Evolutionary conservation across 2,329 filamentous ascomycete species (phyloP).

Genomic region (Anthostomella pinea): DNA sequence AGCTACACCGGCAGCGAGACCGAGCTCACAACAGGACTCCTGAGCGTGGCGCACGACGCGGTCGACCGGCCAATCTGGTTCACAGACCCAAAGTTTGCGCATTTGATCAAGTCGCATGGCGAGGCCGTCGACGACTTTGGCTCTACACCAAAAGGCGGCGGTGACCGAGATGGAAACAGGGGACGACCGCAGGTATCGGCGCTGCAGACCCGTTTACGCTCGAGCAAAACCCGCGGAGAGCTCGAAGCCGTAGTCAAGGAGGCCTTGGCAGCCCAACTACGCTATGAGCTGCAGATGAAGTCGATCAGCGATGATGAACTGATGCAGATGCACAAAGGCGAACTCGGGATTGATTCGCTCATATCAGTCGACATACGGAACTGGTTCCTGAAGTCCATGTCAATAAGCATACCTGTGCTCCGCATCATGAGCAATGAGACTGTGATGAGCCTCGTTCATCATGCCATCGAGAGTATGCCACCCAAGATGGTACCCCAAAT

Average conservation of each 20-base stretch:
- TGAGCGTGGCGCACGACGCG: conserved; percentile 3
- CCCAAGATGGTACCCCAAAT: not conserved
- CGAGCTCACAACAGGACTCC: conserved; percentile 14
- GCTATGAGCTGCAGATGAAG: conserved; percentile 10
- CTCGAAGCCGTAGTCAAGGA: not conserved
- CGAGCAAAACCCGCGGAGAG: no score
- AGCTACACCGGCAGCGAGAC: conserved; percentile 12
- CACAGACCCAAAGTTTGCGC: conserved; percentile 16
- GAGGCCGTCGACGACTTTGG: no score
- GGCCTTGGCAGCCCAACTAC: conserved; percentile 10
- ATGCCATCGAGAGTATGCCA: conserved; percentile 1
- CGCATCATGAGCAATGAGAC: conserved; percentile 10
- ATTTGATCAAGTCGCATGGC: conserved; percentile 8
- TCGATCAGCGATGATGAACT: conserved; percentile 13
- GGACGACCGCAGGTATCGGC: no score
- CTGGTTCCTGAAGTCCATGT: conserved; percentile 42
- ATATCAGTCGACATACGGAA: conserved; percentile 32
- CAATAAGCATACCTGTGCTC: conserved; percentile 39
- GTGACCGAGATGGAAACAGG: conserved; percentile 2
- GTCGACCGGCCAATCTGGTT: conserved; percentile 12
- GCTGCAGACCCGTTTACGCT: no score
- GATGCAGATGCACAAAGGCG: conserved; percentile 6
- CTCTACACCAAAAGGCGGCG: no score
- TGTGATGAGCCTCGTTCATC: conserved; percentile 1
- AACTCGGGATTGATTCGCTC: conserved; percentile 16